Conservation (phyloP, 2,329 filamentous ascomycete species). For the Helicocarpus griseus region DNA sequence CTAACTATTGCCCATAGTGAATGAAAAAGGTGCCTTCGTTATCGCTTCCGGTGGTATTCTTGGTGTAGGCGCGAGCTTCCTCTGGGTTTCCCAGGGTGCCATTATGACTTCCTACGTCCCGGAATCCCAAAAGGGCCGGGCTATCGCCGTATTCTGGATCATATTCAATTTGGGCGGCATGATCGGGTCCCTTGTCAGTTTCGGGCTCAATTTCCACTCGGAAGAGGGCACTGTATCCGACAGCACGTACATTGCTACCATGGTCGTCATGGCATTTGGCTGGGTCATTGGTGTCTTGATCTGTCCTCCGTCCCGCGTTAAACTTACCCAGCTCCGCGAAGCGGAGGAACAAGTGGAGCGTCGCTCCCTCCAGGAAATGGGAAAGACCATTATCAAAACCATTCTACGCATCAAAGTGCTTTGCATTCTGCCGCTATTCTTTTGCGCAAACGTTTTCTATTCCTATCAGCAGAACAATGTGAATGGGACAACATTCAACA, state of each 20-base stretch:
- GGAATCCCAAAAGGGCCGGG: slow-evolving; percentile 35
- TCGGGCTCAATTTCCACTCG: slow-evolving; percentile 36
- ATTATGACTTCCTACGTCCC: slow-evolving; percentile 41
- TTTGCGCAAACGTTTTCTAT: slow-evolving; percentile 48
- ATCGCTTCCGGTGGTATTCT: slow-evolving; percentile 38
- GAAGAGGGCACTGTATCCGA: slow-evolving; percentile 38
- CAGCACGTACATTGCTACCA: slow-evolving; percentile 42
- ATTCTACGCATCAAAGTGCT: slow-evolving; percentile 38
- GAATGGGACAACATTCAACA: slow-evolving; percentile 47
- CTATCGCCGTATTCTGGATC: slow-evolving; percentile 38
- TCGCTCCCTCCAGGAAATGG: slow-evolving; percentile 23
- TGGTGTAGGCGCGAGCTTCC: slow-evolving; percentile 37
- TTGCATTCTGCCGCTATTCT: slow-evolving; percentile 46
- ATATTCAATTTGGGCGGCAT: slow-evolving; percentile 40
- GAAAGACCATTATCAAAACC: slow-evolving; percentile 26
- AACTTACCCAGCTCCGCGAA: slow-evolving; percentile 31
- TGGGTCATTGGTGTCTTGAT: slow-evolving; percentile 40
- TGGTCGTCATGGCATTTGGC: slow-evolving; percentile 42
- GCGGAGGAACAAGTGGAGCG: slow-evolving; percentile 30
- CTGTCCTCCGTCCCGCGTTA: slow-evolving; percentile 38
- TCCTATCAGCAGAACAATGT: slow-evolving; percentile 49
- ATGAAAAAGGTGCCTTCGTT: slow-evolving; percentile 34
- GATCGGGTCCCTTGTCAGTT: slow-evolving; percentile 36
- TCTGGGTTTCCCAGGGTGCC: slow-evolving; percentile 41
- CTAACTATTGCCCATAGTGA: slow-evolving; percentile 13